These are phyloP conservation scores for Porcisia deanei DNA, from an alignment of 208 protist genomes.

Conservation along the genomic window DNA sequence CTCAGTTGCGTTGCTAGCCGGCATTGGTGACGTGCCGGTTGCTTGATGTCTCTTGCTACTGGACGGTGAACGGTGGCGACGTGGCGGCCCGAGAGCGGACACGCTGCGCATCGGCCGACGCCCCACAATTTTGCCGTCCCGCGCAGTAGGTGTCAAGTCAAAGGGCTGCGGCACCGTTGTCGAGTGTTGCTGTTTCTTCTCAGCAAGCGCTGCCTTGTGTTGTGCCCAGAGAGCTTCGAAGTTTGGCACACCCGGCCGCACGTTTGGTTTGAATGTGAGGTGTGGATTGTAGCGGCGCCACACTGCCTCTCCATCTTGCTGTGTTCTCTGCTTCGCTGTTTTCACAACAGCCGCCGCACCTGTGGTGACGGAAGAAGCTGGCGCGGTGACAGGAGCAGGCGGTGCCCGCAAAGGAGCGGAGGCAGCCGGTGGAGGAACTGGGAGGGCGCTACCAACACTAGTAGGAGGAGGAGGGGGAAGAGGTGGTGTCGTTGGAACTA, in stretches of 20 bases:
- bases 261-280: slow-evolving; percentile 77
- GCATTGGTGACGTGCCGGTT: not conserved
- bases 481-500: not conserved
- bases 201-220: slow-evolving; percentile 41
- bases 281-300: slow-evolving; percentile 46
- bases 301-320: slow-evolving; percentile 11
- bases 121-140: slow-evolving; percentile 21
- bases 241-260: slow-evolving; percentile 76
- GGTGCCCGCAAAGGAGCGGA: slow-evolving; percentile 4
- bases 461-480: not conserved
- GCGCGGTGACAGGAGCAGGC: slow-evolving; percentile 1
- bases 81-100: not conserved
- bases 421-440: not conserved
- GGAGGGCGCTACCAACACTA: not conserved
- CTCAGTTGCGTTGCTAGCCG: not conserved
- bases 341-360: not conserved
- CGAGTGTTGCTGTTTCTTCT: slow-evolving; percentile 47
- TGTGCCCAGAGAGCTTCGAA: slow-evolving; percentile 74
- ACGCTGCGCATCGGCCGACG: slow-evolving; percentile 22
- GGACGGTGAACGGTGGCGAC: slow-evolving; percentile 1
- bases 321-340: not conserved
- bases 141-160: slow-evolving; percentile 42
- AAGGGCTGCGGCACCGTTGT: slow-evolving; percentile 57
- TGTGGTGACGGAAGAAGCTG: not conserved
- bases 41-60: not conserved